phyloP scores from a whole-genome alignment of 1,284 basidiomycete species.

The Vanrija humicola region DNA sequence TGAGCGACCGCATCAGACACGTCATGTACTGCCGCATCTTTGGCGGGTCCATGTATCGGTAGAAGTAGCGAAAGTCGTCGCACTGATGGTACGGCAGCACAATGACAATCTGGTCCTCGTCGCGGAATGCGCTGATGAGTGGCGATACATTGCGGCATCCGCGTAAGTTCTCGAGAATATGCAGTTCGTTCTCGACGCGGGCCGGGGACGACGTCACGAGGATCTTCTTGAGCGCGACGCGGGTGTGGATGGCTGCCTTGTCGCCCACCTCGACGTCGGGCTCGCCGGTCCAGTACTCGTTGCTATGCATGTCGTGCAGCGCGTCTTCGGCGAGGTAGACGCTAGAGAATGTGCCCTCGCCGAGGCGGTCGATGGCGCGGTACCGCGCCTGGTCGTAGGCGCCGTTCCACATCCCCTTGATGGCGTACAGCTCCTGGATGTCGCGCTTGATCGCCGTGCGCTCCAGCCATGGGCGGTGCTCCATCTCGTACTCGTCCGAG shows the following conservation, averaged over 20 bases:
- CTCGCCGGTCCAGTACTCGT: conserved; percentile 68
- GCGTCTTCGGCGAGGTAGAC: conserved; percentile 95
- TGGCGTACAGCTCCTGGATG: conserved; percentile 55
- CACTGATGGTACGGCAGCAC: conserved; percentile 93
- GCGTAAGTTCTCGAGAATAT: conserved; percentile 75
- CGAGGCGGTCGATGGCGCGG: conserved; percentile 80
- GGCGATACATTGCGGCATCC: conserved; percentile 82
- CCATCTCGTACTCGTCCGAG: conserved; percentile 46
- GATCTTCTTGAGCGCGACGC: conserved; percentile 94
- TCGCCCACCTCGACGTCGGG: conserved; percentile 46
- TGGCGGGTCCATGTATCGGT: conserved; percentile 43
- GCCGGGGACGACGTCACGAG: conserved; percentile 93
- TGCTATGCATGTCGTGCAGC: conserved; percentile 71
- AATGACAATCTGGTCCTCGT: conserved; percentile 87
- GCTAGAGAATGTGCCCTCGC: conserved; percentile 95
- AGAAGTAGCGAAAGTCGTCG: conserved; percentile 73
- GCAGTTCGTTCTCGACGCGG: conserved; percentile 88
- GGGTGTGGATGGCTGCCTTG: conserved; percentile 47
- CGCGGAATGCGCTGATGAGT: conserved; percentile 88
- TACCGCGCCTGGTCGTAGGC: conserved; percentile 54
- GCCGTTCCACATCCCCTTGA: conserved; percentile 11
- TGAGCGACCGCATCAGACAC: conserved; percentile 83
- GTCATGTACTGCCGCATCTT: conserved; percentile 80
- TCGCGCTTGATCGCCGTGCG: conserved; percentile 70
- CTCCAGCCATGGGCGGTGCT: conserved; percentile 58